Base-by-base conservation (phyloP, 805 yeast genomes). In the Wickerhamiella australiensis region DNA sequence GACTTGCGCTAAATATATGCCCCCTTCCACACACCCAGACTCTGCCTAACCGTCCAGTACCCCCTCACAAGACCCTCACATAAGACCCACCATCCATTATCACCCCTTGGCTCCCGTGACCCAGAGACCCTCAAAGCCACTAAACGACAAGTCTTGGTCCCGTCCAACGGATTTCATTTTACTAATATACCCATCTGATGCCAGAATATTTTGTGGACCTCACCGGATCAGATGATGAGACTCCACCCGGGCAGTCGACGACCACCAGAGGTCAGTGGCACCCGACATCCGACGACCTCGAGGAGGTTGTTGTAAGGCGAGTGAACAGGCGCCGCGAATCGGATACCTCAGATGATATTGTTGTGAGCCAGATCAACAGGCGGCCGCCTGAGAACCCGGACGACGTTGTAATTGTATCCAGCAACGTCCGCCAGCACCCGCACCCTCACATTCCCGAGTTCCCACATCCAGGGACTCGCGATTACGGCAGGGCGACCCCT, bases 181-280 rank as follows among this genome's bases (percentile, higher is more conserved):
- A 35, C 29, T 26, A 26, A 26, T 26, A 26, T 26, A n/a, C n/a
- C 20, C 6, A 36, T 12, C 23, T 6, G 23, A 18, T 36, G 38
- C 38, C 38, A 4, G 38, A n/a, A 33, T 33, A 37, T 37, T 20
- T 26, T 27, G 45, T 42, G 36, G 45, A 42, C 17, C 45, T 42
- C 45, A 42, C 45, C 17, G 45, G 17, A 7, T 21, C 29, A 9
- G 42, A 38, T 8, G 42, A 38, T 17, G 41, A 36, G 38, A 20
- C 20, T 15, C 11, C 38, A 3, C n/a, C 35, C 35, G n/a, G 35
- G 9, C 38, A n/a, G 7, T 22, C n/a, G 7, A 9, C 41, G 18
- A 6, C 41, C 7, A 17, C 41, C 41, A 6, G n/a, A n/a, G n/a
- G n/a, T n/a, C 38, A 8, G 17, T 7, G 20, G 22, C 26, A 22